Base-by-base conservation (phyloP, 2,329 filamentous ascomycete species). In the Colletotrichum melonis region DNA sequence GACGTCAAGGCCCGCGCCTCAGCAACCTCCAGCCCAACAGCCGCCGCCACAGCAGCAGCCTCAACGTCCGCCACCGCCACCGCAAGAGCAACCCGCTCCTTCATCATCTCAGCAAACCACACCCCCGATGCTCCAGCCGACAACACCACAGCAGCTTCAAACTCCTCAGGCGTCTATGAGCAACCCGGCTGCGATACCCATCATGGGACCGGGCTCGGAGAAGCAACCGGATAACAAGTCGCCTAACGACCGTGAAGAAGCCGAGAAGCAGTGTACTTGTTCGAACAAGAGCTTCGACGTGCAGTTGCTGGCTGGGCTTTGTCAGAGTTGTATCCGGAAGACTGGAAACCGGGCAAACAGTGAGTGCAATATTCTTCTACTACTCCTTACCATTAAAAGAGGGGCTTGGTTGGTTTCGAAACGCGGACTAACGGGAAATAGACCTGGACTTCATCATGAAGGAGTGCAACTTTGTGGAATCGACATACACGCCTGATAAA, bases 251-350 rank as follows among this genome's bases (percentile, higher is more conserved):
- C 74, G 73, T 32, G 76, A 77, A 38, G 75, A 77, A 19, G 78
- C 78, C 1, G 84, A 85, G 69, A 76, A 78, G 64, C 74, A 78
- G 16, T 85, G 84, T 64, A 81, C 84, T 4, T 85, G 84, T 63
- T 63, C 74, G 8, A 84, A 85, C 64, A 75, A 77, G 66, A 85
- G 84, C 75, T 85, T 85, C 64, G 78, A 85, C 58, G 84, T 85
- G 14, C 77, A 80, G 42, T 74, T 77, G 49, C 74, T 85, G n/a
- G 80, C 82, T 6, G 82, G 78, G 1, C 75, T 84, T 9, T 85
- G 84, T 54, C 78, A 83, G 22, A 82, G 82, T 65, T 85, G 84
- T 70, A 82, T 85, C 46, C 67, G 75, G 5, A 75, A 80, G 70
- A 76, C 79, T 22, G 80, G 79, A 0, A 73, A 82, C 69, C 67